Percentiles rank a stretch among this genome's conserved stretches.
These are phyloP conservation scores for Amesomyces nigricolor DNA, from an alignment of 2,329 filamentous ascomycete species.

Conservation along the genomic window DNA sequence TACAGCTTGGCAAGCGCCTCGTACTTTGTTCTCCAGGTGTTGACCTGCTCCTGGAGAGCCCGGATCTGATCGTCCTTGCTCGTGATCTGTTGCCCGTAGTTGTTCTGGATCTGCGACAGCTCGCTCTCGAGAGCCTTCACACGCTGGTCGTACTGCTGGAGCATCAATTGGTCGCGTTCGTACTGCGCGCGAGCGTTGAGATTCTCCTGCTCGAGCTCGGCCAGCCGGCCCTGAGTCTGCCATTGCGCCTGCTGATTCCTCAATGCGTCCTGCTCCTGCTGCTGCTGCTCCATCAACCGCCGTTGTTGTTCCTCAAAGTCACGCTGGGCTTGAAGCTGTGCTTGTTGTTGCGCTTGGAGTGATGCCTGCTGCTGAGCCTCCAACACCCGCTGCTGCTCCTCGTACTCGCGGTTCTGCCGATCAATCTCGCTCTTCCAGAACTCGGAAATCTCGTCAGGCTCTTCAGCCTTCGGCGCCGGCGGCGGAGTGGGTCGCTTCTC, in stretches of 20 bases:
- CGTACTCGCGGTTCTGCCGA: slow-evolving; percentile 88
- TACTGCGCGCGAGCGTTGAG: slow-evolving; percentile 91
- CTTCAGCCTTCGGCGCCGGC: slow-evolving; percentile 61
- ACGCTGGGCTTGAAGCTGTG: slow-evolving; percentile 76
- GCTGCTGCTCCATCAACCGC: slow-evolving; percentile 79
- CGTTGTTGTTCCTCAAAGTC: slow-evolving; percentile 98
- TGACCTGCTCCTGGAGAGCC: slow-evolving; percentile 91
- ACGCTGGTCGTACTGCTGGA: slow-evolving; percentile 91
- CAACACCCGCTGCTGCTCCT: slow-evolving; percentile 83
- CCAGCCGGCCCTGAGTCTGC: slow-evolving; percentile 92
- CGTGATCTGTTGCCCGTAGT: slow-evolving; percentile 74
- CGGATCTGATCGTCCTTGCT: slow-evolving; percentile 95
- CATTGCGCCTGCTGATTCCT: slow-evolving; percentile 83
- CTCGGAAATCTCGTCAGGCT: slow-evolving; percentile 91
- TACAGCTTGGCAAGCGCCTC: slow-evolving; percentile 95
- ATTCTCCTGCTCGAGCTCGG: slow-evolving; percentile 92
- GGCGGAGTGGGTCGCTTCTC: slow-evolving; percentile 65
- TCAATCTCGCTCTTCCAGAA: slow-evolving; percentile 96
- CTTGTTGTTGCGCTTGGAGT: slow-evolving; percentile 73
- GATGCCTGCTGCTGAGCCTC: slow-evolving; percentile 82
- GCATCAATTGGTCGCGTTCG: slow-evolving; percentile 92
- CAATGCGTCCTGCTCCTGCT: slow-evolving; percentile 83
- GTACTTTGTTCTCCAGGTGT: slow-evolving; percentile 96
- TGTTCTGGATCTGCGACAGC: slow-evolving; percentile 72
- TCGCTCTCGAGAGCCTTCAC: slow-evolving; percentile 91